A percentile compares a stretch with the other conserved stretches of the same genome.
These are phyloP conservation scores for Cylindrodendrum hubeiense DNA, from an alignment of 2,329 filamentous ascomycete species.

Conservation along the genomic window DNA sequence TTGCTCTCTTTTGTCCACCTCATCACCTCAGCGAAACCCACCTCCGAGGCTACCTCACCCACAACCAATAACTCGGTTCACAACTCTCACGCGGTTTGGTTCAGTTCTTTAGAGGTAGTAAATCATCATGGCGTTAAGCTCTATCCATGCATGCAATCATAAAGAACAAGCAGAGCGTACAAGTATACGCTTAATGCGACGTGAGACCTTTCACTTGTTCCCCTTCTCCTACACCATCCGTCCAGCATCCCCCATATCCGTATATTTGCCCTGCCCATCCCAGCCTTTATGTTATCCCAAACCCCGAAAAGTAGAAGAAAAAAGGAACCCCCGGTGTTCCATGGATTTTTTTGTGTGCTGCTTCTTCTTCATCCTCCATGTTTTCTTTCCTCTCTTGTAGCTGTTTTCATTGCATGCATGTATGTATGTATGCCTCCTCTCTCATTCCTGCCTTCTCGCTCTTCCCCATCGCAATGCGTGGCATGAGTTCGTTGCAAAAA, in stretches of 20 bases:
- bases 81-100: not conserved
- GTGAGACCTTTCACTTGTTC: slow-evolving; percentile 9
- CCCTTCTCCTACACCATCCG: slow-evolving; percentile 15
- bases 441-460: slow-evolving; percentile 2
- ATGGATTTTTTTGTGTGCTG: not conserved
- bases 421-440: not conserved
- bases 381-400: slow-evolving; percentile 2
- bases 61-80: not conserved
- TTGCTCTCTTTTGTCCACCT: too few relatives aligned
- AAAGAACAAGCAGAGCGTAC: slow-evolving; percentile 23
- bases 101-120: not conserved
- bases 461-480: slow-evolving; percentile 6
- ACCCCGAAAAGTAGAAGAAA: slow-evolving; percentile 3
- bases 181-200: slow-evolving; percentile 28
- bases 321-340: slow-evolving; percentile 1
- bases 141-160: slow-evolving; percentile 35
- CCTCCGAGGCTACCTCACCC: not conserved
- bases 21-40: too few relatives aligned
- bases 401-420: not conserved
- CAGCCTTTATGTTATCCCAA: slow-evolving; percentile 28
- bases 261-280: slow-evolving; percentile 15
- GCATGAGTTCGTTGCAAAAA: slow-evolving; percentile 12
- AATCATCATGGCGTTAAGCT: slow-evolving; percentile 34
- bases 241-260: not conserved
- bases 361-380: slow-evolving; percentile 5